phyloP scores from a whole-genome alignment of 176 grass and related monocot species.

The Eragrostis curvula region DNA sequence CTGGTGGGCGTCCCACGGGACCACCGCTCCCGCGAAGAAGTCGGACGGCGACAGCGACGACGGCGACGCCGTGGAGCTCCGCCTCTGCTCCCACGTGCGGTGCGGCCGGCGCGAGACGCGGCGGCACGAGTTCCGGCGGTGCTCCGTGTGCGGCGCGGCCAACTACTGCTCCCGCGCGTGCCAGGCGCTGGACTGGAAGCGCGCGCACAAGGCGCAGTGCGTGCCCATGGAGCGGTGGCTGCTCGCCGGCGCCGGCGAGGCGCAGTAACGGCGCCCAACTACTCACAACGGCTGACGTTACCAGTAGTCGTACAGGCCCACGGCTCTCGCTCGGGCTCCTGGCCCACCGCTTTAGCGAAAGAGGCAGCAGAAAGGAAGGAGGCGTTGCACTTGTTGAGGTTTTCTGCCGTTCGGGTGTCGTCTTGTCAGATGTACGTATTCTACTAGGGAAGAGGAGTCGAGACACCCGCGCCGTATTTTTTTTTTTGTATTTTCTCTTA shows the following conservation, averaged over 20 bases:
- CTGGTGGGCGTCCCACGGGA: constrained; percentile 51
- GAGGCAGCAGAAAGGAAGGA: not conserved
- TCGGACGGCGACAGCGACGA: not conserved
- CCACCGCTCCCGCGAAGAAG: not conserved
- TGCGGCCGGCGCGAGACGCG: constrained; percentile 77
- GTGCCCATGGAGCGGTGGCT: constrained; percentile 64
- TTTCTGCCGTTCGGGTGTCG: constrained; percentile 28
- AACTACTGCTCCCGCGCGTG: constrained; percentile 97
- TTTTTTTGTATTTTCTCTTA: not conserved
- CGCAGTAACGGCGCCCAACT: not conserved
- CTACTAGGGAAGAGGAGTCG: constrained; percentile 36
- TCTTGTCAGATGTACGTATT: constrained; percentile 48
- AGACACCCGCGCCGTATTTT: not conserved
- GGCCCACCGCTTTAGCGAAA: constrained; percentile 32
- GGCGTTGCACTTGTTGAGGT: not conserved
- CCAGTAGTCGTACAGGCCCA: not conserved
- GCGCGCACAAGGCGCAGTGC: constrained; percentile 64
- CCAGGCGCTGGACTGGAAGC: constrained; percentile 89
- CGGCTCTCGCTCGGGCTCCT: not conserved
- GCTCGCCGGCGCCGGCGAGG: constrained; percentile 38
- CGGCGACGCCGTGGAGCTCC: constrained; percentile 26
- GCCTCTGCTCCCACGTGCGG: constrained; percentile 66
- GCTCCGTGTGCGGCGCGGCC: constrained; percentile 81
- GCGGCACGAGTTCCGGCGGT: constrained; percentile 87
- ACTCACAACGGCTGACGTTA: constrained; percentile 1